These are phyloP conservation scores for Xeromyces bisporus DNA, from an alignment of 495 filamentous ascomycete species.

Conservation along the genomic window DNA sequence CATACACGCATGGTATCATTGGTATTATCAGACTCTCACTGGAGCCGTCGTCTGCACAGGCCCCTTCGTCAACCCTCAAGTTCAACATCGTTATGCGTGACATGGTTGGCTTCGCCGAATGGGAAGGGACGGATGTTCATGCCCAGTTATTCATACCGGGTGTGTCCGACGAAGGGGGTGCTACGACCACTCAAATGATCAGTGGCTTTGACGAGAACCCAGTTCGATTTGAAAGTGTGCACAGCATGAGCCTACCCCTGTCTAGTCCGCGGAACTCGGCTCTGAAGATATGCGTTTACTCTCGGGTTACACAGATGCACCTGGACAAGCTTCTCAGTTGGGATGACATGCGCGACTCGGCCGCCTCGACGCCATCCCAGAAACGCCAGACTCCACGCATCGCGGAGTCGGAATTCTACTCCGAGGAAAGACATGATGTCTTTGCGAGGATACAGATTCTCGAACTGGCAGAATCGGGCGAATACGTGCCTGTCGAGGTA, in stretches of 20 bases:
- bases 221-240: constrained; percentile 89
- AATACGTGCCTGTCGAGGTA: constrained; percentile 86
- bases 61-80: constrained; percentile 81
- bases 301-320: constrained; percentile 81
- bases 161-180: constrained; percentile 79
- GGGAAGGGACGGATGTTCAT: constrained; percentile 90
- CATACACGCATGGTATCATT: constrained; percentile 78
- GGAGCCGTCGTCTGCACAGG: constrained; percentile 85
- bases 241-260: constrained; percentile 95
- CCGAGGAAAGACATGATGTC: constrained; percentile 84
- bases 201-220: constrained; percentile 89
- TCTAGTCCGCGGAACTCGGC: constrained; percentile 57
- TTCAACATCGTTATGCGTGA: constrained; percentile 99
- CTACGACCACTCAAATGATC: constrained; percentile 88
- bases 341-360: constrained; percentile 85
- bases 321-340: constrained; percentile 94
- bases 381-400: constrained; percentile 56
- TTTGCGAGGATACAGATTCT: constrained; percentile 74
- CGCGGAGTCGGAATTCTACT: constrained; percentile 80
- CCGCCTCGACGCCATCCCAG: constrained; percentile 25
- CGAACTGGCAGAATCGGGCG: constrained; percentile 77
- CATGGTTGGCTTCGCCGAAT: constrained; percentile 87
- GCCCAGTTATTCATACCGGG: constrained; percentile 90
- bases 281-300: constrained; percentile 84
- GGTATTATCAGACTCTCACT: constrained; percentile 82